Base-by-base conservation (phyloP, 2,329 filamentous ascomycete species). In the Tricladium varicosporioides region DNA sequence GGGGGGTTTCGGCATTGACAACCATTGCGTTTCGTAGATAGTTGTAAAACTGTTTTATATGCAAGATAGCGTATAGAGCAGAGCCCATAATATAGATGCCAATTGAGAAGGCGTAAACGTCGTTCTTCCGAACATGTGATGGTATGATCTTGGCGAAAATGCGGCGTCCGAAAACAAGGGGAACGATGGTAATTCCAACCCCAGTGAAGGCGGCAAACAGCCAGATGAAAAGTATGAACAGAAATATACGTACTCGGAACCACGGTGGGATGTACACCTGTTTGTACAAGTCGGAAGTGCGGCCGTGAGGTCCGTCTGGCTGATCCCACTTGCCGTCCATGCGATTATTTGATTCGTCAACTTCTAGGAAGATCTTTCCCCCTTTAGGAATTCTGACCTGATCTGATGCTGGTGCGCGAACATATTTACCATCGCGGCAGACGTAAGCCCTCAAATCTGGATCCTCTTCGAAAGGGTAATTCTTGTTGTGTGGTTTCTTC, bases 101-200 rank as follows among this genome's bases (percentile, higher is more conserved):
- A 31, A 94, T 85, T 52, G 91, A 96, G 71, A 97, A 96, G 11
- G 94, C 93, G 67, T 99, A 97, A 22, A 99, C 89, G 71, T 99
- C 94, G 72, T 97, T 99, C 69, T 93, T 88, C 43, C 83, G 83
- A 48, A 89, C 82, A 60, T 89, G 81, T 0, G 79, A 74, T 4
- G 91, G 90, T 44, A 96, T 84, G 33, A 92, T 74, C 27, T 80
- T 75, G 48, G 86, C 84, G 69, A 97, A 89, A 60, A 97, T 80
- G 56, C 80, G 80, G 27, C 94, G 88, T 1, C 94, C 94, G 68
- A 96, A 85, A 5, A 96, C 79, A 3, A 99, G 81, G 0, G 94
- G 95, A 0, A 95, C 75, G 60, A 99, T 87, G 1, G 94, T 97
- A 60, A 90, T 84, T 62, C 87, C 84, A 57, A 97, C 85, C 19